Evolutionary conservation across 345 rosid genomes (phyloP).

Genomic region (Atalantia buxifolia): DNA sequence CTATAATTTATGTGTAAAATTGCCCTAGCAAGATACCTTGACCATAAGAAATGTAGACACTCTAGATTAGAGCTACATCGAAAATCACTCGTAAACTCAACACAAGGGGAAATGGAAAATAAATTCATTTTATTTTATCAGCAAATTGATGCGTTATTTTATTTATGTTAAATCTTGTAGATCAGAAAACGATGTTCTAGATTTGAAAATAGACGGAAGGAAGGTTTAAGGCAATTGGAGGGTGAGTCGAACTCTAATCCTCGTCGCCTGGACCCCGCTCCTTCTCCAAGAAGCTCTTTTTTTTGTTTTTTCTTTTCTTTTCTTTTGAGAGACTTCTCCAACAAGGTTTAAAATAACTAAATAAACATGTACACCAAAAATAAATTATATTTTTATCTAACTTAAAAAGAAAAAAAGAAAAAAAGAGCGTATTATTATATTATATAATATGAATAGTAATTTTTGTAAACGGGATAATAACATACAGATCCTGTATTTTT

Average conservation of each 20-base stretch:
- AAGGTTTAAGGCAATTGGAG: neutral
- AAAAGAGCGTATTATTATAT: neutral
- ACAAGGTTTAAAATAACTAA: neutral
- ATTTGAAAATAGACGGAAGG: neutral
- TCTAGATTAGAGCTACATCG: too few species aligned
- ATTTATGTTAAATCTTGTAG: too few species aligned
- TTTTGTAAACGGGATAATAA: neutral
- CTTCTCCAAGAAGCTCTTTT: neutral
- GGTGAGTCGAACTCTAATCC: neutral
- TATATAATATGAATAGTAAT: neutral
- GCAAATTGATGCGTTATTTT: too few species aligned
- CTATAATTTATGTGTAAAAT: too few species aligned
- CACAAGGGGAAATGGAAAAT: too few species aligned
- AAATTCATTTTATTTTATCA: too few species aligned
- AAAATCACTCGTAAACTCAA: too few species aligned
- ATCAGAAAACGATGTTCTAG: neutral
- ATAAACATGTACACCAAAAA: neutral
- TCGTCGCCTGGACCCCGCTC: neutral
- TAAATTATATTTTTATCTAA: too few species aligned
- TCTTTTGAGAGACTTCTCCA: neutral
- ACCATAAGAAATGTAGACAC: too few species aligned
- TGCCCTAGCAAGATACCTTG: too few species aligned
- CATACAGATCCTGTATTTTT: neutral
- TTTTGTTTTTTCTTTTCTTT: too few species aligned
- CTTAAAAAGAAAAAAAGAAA: neutral